Evolutionary conservation across 495 filamentous ascomycete genomes (phyloP).

Genomic region (Recurvomyces mirabilis): DNA sequence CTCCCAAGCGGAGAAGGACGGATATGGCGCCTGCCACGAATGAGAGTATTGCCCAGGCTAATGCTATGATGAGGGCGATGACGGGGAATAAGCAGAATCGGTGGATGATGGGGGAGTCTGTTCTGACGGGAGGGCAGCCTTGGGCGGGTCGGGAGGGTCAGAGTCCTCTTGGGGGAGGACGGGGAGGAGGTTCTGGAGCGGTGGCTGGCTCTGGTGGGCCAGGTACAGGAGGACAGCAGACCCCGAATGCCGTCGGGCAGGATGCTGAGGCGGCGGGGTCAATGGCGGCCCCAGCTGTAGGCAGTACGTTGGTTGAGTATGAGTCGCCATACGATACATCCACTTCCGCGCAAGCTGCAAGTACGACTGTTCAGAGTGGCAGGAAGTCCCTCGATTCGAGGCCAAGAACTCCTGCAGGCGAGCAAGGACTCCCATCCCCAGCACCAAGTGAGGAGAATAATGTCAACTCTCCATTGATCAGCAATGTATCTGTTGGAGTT

Average conservation of each 20-base stretch:
- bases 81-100: slow-evolving; percentile 5
- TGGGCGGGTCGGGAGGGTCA: no score
- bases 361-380: not conserved
- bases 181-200: no score
- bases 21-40: not conserved
- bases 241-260: no score
- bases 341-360: not conserved
- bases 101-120: slow-evolving; percentile 3
- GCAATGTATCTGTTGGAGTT: not conserved
- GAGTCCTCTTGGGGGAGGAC: no score
- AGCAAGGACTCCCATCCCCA: slow-evolving; percentile 13
- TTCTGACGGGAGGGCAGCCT: no score
- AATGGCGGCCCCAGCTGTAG: no score
- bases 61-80: slow-evolving; percentile 4
- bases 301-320: not conserved
- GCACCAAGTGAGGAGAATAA: slow-evolving; percentile 10
- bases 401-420: not conserved
- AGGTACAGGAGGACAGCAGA: no score
- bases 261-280: no score
- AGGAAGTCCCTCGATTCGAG: slow-evolving; percentile 1
- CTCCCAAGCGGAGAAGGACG: slow-evolving; percentile 10
- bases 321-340: not conserved
- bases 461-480: not conserved
- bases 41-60: slow-evolving; percentile 1
- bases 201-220: no score